phyloP scores from a whole-genome alignment of 1,284 basidiomycete species.

The Cryptococcus hybrid region DNA sequence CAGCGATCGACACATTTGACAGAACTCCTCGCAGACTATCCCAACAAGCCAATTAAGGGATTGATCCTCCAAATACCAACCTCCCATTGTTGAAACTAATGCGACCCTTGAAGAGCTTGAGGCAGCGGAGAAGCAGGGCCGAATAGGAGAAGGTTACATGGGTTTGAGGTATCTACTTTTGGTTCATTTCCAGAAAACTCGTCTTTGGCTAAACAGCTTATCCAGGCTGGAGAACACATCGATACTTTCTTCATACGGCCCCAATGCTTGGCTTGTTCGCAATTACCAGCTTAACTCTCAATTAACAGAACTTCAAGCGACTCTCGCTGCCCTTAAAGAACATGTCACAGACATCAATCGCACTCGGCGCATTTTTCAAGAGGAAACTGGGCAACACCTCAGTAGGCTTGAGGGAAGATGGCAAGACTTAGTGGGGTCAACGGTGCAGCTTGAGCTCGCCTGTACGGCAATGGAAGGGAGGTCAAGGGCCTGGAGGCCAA shows the following conservation, averaged over 20 bases:
- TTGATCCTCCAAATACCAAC: conserved; percentile 78
- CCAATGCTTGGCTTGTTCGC: conserved; percentile 86
- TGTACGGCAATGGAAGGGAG: conserved; percentile 45
- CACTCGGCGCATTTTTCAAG: conserved; percentile 69
- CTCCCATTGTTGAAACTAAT: conserved; percentile 62
- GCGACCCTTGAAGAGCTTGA: conserved; percentile 77
- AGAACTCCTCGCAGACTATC: conserved; percentile 67
- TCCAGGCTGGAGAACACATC: conserved; percentile 77
- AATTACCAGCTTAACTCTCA: conserved; percentile 83
- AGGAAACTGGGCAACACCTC: conserved; percentile 44
- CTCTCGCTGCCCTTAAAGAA: conserved; percentile 69
- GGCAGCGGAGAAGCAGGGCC: conserved; percentile 71
- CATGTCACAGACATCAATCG: conserved; percentile 79
- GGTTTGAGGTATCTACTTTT: conserved; percentile 61
- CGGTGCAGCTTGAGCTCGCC: conserved; percentile 50
- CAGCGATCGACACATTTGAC: conserved; percentile 53
- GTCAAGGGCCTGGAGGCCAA: conserved; percentile 38
- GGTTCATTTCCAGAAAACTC: conserved; percentile 24
- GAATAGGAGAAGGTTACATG: conserved; percentile 87
- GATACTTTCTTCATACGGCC: conserved; percentile 79
- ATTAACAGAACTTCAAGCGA: conserved; percentile 68
- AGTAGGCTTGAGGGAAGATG: conserved; percentile 42
- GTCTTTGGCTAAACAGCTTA: neutral
- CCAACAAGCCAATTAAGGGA: conserved; percentile 56
- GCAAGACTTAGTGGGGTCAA: conserved; percentile 45